Evolutionary conservation across 441 rosid genomes (phyloP).

Genomic region (Biscutella laevigata): DNA sequence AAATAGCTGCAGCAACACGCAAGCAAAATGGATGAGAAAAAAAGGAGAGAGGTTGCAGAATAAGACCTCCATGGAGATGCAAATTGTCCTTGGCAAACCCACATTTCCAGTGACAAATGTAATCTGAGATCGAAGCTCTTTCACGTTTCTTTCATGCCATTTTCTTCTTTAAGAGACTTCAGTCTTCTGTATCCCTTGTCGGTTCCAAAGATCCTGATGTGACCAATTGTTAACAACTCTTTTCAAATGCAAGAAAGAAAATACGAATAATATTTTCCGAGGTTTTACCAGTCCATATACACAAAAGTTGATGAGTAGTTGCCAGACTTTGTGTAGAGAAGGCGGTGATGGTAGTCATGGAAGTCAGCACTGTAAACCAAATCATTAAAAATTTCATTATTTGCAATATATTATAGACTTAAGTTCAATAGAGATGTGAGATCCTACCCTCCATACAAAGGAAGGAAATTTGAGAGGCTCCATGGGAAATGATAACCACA

Average conservation of each 20-base stretch:
- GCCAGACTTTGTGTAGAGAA: slow-evolving; percentile 92
- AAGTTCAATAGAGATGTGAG: too few species aligned
- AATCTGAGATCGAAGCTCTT: neutral
- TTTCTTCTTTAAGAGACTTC: slow-evolving; percentile 52
- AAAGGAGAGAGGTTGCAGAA: slow-evolving; percentile 12
- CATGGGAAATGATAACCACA: slow-evolving; percentile 98
- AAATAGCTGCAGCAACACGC: slow-evolving; percentile 12
- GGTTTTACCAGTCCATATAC: slow-evolving; percentile 96
- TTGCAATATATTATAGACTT: too few species aligned
- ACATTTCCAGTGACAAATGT: too few species aligned
- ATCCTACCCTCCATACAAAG: slow-evolving; percentile 89
- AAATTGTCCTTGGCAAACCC: slow-evolving; percentile 18
- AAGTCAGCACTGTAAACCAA: slow-evolving; percentile 86
- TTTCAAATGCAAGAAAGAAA: neutral
- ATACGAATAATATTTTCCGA: too few species aligned
- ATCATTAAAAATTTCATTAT: too few species aligned
- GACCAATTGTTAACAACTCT: neutral
- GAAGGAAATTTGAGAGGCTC: slow-evolving; percentile 88
- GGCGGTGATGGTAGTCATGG: slow-evolving; percentile 94
- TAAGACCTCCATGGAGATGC: slow-evolving; percentile 13
- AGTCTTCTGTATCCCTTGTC: slow-evolving; percentile 85
- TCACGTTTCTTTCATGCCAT: slow-evolving; percentile 34
- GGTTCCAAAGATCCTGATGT: slow-evolving; percentile 77
- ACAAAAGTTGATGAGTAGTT: slow-evolving; percentile 89
- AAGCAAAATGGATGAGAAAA: neutral